Evolutionary conservation across 257 asterid species (phyloP).

Genomic region (Salvia splendens): DNA sequence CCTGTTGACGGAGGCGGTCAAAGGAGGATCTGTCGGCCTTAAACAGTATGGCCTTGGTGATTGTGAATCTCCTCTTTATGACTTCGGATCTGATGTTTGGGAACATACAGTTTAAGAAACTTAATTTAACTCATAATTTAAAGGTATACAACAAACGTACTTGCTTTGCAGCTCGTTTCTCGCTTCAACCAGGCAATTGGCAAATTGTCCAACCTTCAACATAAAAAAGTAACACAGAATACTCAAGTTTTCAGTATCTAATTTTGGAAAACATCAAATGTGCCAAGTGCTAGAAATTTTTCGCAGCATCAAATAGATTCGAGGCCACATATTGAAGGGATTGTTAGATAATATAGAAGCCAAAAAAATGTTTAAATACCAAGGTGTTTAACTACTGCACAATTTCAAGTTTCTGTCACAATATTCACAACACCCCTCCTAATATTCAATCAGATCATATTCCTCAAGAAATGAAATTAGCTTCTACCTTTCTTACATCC

Average conservation of each 20-base stretch:
- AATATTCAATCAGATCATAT: not conserved
- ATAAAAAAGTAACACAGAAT: not conserved
- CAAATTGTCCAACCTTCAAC: slow-evolving; percentile 74
- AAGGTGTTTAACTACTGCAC: not conserved
- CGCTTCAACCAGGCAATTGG: slow-evolving; percentile 71
- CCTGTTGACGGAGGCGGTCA: slow-evolving; percentile 81
- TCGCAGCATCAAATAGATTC: slow-evolving; percentile 9
- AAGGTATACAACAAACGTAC: slow-evolving; percentile 39
- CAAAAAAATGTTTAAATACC: slow-evolving; percentile 5
- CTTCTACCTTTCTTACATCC: not conserved
- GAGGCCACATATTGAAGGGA: not conserved
- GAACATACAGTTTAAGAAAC: slow-evolving; percentile 21
- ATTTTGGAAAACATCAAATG: not conserved
- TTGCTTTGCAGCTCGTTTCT: slow-evolving; percentile 63
- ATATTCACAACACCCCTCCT: not conserved
- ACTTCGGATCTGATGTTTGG: slow-evolving; percentile 60
- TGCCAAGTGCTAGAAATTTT: not conserved
- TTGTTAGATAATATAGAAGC: not conserved
- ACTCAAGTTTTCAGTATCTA: not conserved
- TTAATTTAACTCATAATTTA: slow-evolving; percentile 8
- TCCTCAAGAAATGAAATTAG: not conserved
- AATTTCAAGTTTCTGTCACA: not conserved
- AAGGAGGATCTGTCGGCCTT: slow-evolving; percentile 80
- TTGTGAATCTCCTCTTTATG: slow-evolving; percentile 63
- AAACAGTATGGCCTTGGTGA: slow-evolving; percentile 64